Conservation (phyloP, 306 rosid species). For the Prunus mume region DNA sequence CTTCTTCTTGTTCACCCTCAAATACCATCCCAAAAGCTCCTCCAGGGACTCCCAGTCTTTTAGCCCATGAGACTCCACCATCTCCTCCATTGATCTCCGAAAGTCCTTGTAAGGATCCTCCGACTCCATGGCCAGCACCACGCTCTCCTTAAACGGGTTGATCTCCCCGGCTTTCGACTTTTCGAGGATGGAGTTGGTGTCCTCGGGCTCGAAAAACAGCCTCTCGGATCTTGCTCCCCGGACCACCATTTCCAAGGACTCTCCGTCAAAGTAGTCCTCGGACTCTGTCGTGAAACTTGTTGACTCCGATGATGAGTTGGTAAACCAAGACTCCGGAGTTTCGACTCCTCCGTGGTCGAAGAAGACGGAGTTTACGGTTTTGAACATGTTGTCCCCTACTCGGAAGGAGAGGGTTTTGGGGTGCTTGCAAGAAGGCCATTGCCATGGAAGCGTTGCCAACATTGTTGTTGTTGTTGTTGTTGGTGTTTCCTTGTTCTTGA, state of each 20-base stretch:
- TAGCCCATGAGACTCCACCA: constrained; percentile 69
- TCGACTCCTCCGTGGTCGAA: constrained; percentile 43
- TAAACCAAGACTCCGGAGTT: constrained; percentile 66
- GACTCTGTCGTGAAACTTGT: constrained; percentile 62
- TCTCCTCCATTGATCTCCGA: constrained; percentile 78
- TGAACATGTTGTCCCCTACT: constrained; percentile 42
- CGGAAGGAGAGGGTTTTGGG: constrained; percentile 67
- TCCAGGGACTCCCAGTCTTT: constrained; percentile 76
- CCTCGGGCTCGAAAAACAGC: constrained; percentile 68
- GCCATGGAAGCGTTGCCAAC: constrained; percentile 37
- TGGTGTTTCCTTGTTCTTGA: constrained; percentile 33
- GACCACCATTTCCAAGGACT: constrained; percentile 53
- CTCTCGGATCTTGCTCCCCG: constrained; percentile 67
- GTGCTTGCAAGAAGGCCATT: constrained; percentile 46
- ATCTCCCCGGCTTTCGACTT: constrained; percentile 19
- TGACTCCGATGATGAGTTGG: constrained; percentile 52
- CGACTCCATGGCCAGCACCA: constrained; percentile 66
- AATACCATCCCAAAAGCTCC: constrained; percentile 62
- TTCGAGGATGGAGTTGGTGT: constrained; percentile 54
- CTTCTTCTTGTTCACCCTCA: constrained; percentile 55
- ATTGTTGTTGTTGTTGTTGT: background rate
- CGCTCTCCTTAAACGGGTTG: constrained; percentile 51
- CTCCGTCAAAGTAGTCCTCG: constrained; percentile 37
- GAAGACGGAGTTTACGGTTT: constrained; percentile 61
- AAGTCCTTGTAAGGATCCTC: constrained; percentile 69